Percentiles rank a stretch among this genome's conserved stretches.
Evolutionary conservation across 306 rosid species (phyloP).

Genomic region (Trifolium pratense): DNA sequence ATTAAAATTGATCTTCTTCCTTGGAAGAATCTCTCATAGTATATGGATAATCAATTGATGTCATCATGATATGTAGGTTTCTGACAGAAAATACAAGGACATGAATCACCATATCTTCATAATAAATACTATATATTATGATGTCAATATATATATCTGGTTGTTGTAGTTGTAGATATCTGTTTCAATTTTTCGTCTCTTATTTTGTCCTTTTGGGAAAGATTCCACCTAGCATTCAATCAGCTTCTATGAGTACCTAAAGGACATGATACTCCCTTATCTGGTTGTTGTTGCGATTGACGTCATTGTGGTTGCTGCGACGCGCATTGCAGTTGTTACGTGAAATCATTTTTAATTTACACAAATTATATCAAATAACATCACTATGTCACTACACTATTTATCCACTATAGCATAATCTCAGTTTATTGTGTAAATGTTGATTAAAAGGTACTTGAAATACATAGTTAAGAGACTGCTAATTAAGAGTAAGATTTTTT

Average conservation of each 20-base stretch:
- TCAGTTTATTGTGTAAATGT: no score
- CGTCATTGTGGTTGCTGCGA: no score
- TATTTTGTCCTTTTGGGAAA: slow-evolving; percentile 40
- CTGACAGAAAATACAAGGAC: slow-evolving; percentile 38
- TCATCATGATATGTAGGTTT: slow-evolving; percentile 37
- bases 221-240: slow-evolving; percentile 49
- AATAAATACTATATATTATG: background rate
- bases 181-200: slow-evolving; percentile 7
- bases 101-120: slow-evolving; percentile 41
- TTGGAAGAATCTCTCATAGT: slow-evolving; percentile 29
- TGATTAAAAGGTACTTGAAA: no score
- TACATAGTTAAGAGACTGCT: no score
- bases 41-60: slow-evolving; percentile 32
- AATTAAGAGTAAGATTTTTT: no score
- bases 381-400: no score
- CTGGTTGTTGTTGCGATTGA: no score
- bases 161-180: slow-evolving; percentile 31
- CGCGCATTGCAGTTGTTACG: no score
- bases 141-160: slow-evolving; percentile 23
- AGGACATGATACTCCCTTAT: slow-evolving; percentile 24
- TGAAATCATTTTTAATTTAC: no score
- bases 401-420: no score
- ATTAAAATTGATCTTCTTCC: slow-evolving; percentile 28
- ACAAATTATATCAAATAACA: no score
- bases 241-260: slow-evolving; percentile 36